These are phyloP conservation scores for Aegilops umbellulata DNA, from an alignment of 176 grass and related monocot genomes.

Conservation along the genomic window DNA sequence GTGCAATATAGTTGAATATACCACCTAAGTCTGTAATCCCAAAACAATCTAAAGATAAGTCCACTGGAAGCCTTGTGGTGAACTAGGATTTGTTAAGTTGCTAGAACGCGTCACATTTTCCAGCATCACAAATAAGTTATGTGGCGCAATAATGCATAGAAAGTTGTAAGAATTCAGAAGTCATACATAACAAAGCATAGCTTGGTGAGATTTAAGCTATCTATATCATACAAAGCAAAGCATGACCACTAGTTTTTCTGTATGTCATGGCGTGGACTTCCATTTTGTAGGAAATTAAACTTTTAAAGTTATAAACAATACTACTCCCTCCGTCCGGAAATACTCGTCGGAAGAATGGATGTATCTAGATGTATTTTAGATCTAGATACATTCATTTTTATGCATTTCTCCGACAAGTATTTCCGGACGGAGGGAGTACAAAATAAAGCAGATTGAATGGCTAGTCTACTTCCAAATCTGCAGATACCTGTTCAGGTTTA, in stretches of 20 bases:
- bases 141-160: not conserved
- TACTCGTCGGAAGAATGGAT: too few relatives aligned
- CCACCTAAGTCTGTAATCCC: not conserved
- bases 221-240: not conserved
- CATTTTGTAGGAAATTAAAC: constrained; percentile 8
- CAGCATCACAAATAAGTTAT: not conserved
- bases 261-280: constrained; percentile 4
- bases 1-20: not conserved
- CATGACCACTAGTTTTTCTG: not conserved
- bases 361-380: too few relatives aligned
- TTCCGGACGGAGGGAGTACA: too few relatives aligned
- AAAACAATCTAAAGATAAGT: not conserved
- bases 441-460: not conserved
- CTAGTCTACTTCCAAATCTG: not conserved
- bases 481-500: constrained; percentile 78
- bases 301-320: not conserved
- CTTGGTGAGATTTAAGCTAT: not conserved
- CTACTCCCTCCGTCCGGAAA: too few relatives aligned
- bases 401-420: too few relatives aligned
- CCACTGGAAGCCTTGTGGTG: not conserved
- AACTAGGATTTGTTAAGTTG: not conserved
- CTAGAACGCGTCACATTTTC: not conserved
- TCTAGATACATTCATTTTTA: too few relatives aligned
- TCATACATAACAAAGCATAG: not conserved
- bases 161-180: not conserved